These are phyloP conservation scores for Cladosporium sp. DNA, from an alignment of 2,329 filamentous ascomycete genomes.

Conservation along the genomic window DNA sequence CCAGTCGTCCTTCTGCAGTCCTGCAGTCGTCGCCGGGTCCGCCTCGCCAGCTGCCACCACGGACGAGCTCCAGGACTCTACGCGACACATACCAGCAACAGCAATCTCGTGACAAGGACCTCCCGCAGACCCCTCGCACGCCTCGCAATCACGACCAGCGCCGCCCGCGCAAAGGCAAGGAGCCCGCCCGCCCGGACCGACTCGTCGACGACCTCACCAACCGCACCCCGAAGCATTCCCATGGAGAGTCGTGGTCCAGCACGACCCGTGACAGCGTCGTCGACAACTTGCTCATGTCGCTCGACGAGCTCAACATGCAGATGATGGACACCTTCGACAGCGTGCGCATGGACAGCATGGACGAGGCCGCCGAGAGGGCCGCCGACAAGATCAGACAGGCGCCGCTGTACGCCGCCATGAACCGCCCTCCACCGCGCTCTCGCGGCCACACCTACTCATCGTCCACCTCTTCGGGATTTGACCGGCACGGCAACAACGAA, in stretches of 20 bases:
- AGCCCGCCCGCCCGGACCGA: neutral
- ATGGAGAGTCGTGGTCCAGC: slow-evolving; percentile 78
- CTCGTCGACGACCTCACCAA: neutral
- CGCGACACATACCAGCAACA: slow-evolving; percentile 5
- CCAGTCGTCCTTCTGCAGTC: slow-evolving; percentile 1
- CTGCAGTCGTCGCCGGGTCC: slow-evolving; percentile 3
- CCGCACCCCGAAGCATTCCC: slow-evolving; percentile 51
- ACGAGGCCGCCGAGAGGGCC: slow-evolving; percentile 18
- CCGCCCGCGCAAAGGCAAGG: slow-evolving; percentile 10
- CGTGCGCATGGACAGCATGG: slow-evolving; percentile 8
- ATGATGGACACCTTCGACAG: slow-evolving; percentile 12
- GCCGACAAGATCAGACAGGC: slow-evolving; percentile 21
- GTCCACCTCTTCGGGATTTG: slow-evolving; percentile 55
- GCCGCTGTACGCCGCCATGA: slow-evolving; percentile 23
- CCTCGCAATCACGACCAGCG: neutral
- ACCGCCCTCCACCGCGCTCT: slow-evolving; percentile 37
- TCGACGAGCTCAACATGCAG: slow-evolving; percentile 68
- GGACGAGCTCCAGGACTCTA: slow-evolving; percentile 3
- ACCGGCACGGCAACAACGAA: slow-evolving; percentile 35
- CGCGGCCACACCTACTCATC: slow-evolving; percentile 59
- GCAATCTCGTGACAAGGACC: neutral
- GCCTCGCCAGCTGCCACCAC: neutral
- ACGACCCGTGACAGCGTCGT: slow-evolving; percentile 87
- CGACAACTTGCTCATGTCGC: slow-evolving; percentile 89
- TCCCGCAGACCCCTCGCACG: slow-evolving; percentile 1